Conservation (phyloP, 306 rosid species). For the Senna siamea region DNA sequence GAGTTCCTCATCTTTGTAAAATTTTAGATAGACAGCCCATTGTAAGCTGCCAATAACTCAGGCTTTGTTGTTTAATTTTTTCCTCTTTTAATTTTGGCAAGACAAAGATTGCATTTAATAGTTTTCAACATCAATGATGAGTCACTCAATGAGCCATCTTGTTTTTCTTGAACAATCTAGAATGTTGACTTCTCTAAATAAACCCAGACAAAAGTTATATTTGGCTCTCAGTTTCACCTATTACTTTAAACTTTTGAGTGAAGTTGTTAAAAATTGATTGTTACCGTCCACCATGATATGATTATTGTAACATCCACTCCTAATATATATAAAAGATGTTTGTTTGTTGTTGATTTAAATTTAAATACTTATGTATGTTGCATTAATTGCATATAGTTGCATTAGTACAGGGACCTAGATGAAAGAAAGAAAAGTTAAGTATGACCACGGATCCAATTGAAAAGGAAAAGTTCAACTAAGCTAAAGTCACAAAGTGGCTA, state of each 20-base stretch:
- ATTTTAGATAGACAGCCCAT: neutral
- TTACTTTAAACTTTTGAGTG: neutral
- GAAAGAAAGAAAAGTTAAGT: too few species aligned
- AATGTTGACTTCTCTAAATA: neutral
- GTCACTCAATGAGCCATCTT: neutral
- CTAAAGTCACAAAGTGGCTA: too few species aligned
- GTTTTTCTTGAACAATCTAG: neutral
- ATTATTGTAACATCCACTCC: too few species aligned
- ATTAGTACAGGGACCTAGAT: too few species aligned
- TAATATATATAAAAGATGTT: too few species aligned
- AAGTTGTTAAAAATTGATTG: neutral
- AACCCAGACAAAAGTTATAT: neutral
- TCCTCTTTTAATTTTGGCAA: neutral
- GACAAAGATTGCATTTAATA: neutral
- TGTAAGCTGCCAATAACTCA: neutral
- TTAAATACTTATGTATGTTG: too few species aligned
- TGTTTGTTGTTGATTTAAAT: too few species aligned
- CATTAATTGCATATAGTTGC: too few species aligned
- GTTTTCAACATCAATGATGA: neutral
- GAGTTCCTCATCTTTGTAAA: neutral
- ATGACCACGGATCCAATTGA: too few species aligned
- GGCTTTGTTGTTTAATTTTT: neutral
- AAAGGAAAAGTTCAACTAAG: too few species aligned
- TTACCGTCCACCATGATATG: neutral
- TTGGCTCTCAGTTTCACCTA: neutral